Evolutionary conservation across 1,139 yeast genomes (phyloP).

Genomic region (Saccharomyces hybrid): DNA sequence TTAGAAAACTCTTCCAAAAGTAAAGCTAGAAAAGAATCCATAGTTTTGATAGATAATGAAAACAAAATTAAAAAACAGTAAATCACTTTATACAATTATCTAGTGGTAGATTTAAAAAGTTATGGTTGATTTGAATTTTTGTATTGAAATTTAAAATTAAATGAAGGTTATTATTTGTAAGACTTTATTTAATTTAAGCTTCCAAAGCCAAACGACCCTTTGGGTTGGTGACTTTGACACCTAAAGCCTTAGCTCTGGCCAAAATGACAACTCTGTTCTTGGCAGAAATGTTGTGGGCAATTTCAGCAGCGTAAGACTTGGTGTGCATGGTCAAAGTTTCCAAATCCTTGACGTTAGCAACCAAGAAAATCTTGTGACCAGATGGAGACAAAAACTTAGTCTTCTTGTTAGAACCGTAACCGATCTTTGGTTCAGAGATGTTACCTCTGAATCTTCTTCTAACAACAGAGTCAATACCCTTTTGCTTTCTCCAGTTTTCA

Average conservation of each 20-base stretch:
- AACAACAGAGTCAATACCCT: constrained; percentile 99
- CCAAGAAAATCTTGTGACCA: constrained; percentile 96
- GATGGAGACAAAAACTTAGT: constrained; percentile 94
- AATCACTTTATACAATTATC: background rate
- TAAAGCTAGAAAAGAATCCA: background rate
- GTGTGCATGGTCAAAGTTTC: constrained; percentile 95
- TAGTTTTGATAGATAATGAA: background rate
- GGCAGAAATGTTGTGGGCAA: constrained; percentile 97
- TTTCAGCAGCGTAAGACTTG: constrained; percentile 98
- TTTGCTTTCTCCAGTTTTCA: constrained; percentile 99
- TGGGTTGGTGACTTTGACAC: constrained; percentile 98
- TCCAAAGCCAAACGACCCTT: constrained; percentile 97
- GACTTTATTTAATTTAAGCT: constrained; percentile 51
- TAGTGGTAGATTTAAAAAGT: background rate
- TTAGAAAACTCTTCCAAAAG: too few species aligned
- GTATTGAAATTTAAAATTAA: background rate
- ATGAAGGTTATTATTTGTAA: background rate
- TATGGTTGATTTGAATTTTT: background rate
- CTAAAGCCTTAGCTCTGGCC: constrained; percentile 96
- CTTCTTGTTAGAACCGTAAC: constrained; percentile 99
- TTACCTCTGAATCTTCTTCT: constrained; percentile 99
- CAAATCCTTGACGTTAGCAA: constrained; percentile 86
- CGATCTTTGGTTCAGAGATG: constrained; percentile 98
- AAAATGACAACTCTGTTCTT: constrained; percentile 96
- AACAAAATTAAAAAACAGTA: constrained; percentile 10